phyloP scores from a whole-genome alignment of 2,329 filamentous ascomycete species.

The Aspergillus ruber region DNA sequence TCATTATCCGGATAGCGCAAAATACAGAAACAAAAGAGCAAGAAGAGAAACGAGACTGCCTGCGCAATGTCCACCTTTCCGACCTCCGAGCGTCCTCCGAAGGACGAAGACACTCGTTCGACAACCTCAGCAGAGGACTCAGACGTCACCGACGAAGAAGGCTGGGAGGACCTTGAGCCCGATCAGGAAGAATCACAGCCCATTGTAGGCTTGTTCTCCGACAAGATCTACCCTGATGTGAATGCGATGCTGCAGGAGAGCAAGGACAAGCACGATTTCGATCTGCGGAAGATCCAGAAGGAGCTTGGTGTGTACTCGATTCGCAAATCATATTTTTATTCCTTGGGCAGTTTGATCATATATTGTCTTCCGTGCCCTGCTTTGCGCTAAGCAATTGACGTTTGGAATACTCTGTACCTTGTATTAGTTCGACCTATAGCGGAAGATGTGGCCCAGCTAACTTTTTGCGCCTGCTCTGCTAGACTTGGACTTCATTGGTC shows the following conservation, averaged over 20 bases:
- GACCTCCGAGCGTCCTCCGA: constrained; percentile 12
- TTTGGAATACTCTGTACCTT: constrained; percentile 1
- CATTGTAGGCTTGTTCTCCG: constrained; percentile 63
- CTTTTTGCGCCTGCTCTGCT: constrained; percentile 28
- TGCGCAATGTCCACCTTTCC: constrained; percentile 25
- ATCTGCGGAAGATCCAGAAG: constrained; percentile 57
- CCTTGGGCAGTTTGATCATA: constrained; percentile 5
- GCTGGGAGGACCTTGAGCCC: constrained; percentile 55
- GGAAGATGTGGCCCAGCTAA: constrained; percentile 6
- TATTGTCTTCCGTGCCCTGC: constrained; percentile 3
- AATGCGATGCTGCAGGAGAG: constrained; percentile 62
- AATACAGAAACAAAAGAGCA: too few species aligned
- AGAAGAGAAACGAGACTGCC: not conserved
- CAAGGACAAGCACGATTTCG: constrained; percentile 60
- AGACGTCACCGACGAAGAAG: constrained; percentile 46
- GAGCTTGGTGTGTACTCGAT: constrained; percentile 37
- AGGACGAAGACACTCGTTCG: constrained; percentile 20
- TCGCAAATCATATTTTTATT: constrained; percentile 1
- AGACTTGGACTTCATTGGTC: constrained; percentile 65
- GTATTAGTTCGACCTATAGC: not conserved
- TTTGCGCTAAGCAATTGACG: constrained; percentile 3
- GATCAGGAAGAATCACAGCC: constrained; percentile 55
- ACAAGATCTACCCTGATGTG: constrained; percentile 58
- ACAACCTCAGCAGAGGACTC: constrained; percentile 36
- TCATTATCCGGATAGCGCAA: too few species aligned